Evolutionary conservation across 371 early-diverging fungal genomes (phyloP), one percentile per base, ranked within the genome.

Genomic region (Sanchytrium tribonematis): DNA sequence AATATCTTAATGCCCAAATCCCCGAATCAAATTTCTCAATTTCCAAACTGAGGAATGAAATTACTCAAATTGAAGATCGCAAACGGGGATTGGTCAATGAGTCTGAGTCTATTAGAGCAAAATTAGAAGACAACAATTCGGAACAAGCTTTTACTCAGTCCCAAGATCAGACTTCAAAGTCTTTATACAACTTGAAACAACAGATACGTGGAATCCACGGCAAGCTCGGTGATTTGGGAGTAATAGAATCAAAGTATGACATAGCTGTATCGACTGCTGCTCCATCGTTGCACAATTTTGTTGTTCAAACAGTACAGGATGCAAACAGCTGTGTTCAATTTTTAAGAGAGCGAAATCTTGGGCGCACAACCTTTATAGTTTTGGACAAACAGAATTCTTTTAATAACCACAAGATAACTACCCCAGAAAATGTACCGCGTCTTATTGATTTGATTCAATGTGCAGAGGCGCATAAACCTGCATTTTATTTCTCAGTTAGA

Each of bases 191-290:
- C 1, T 68, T 68, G 16, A 28, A 76, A 2, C 66, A 48, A 29
- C n/a, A 70, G 31, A 70, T 79, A 12, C 32, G 71, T 29, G 77
- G 76, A 28, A 74, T 75, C 31, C 69, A 76, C 80, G 98, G 97
- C 30, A 86, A 96, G 30, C 78, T 99, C n/a, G 96, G 95, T 28
- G 90, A 91, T 69, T 79, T 99, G 17, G 98, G 98, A 68, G 84
- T 86, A 0, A 93, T 99, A 72, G 92, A 91, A 70, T 86, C 85
- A 70, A 86, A 85, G 74, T 99, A 93, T 76, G 97, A 97, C 74
- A 85, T 93, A 0, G 99, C 99, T 0, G 84, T 98, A 22, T 90
- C 92, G 1, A 94, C 96, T 1, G 89, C 95, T 0, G 93, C 93
- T 69, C 82, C 85, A 1, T 77, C 80, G 1, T 80, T 99, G 68